phyloP scores from a whole-genome alignment of 164 flowering plant genomes.

The Vitis cinerea region DNA sequence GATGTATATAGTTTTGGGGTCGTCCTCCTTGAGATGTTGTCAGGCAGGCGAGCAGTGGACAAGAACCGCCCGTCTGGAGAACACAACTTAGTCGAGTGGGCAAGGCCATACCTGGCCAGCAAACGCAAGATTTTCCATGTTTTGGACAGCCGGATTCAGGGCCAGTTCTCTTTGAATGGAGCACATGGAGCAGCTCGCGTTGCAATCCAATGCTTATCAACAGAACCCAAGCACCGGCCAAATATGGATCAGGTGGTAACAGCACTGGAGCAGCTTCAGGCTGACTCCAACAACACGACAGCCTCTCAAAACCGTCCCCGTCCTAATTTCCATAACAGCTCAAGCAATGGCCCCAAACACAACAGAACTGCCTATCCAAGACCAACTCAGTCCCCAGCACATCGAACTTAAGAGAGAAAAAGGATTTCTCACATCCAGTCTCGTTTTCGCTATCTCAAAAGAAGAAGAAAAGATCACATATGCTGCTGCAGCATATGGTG shows the following conservation, averaged over 20 bases:
- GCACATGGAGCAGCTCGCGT: constrained; percentile 51
- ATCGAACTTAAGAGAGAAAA: too few relatives aligned
- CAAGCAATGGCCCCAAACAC: constrained; percentile 18
- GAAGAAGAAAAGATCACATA: too few relatives aligned
- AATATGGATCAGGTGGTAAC: constrained; percentile 58
- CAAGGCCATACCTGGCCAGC: constrained; percentile 60
- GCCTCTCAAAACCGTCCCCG: constrained; percentile 10
- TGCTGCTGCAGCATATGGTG: not conserved
- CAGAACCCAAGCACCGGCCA: constrained; percentile 66
- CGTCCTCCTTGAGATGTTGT: constrained; percentile 73
- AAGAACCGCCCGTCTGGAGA: constrained; percentile 73
- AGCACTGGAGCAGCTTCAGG: constrained; percentile 57
- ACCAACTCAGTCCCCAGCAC: constrained; percentile 27
- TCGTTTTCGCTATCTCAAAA: not conserved
- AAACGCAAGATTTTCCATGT: constrained; percentile 58
- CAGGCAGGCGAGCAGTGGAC: constrained; percentile 69
- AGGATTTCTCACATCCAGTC: too few relatives aligned
- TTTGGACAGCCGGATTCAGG: constrained; percentile 65
- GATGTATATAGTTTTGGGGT: constrained; percentile 91
- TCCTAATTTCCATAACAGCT: constrained; percentile 7
- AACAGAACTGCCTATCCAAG: constrained; percentile 30
- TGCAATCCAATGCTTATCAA: constrained; percentile 64
- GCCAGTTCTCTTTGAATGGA: constrained; percentile 47
- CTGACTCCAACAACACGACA: constrained; percentile 20
- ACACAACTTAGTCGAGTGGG: constrained; percentile 80